Evolutionary conservation across 1,139 yeast species (phyloP), one percentile per base, ranked within the genome.

Genomic region (Candida buenavistaensis): DNA sequence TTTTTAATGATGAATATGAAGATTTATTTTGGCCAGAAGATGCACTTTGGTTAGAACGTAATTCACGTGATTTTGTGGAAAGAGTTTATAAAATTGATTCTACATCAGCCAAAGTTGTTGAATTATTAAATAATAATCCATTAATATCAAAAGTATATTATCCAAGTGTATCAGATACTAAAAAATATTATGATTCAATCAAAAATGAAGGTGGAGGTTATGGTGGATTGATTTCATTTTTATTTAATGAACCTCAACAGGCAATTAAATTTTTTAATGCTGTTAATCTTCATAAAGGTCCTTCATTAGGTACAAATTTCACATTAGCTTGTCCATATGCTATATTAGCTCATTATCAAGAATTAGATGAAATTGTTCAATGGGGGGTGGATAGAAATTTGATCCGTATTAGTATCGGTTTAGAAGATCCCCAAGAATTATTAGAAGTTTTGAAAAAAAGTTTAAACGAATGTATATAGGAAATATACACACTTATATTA

Each of bases 301-400:
- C 97, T 3, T 85, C 95, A 12, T 71, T 92, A 47, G 97, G 97
- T 4, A 89, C 97, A 1, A 92, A 88, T 58, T 88, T 89, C 64
- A 88, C 97, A 0, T 68, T 90, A 50, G 90, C 88, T 4, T 88
- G 95, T 53, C 97, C 97, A 6, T 92, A 92, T 59, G 77, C 96
- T 3, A 76, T 92, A 31, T 70, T 92, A 42, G 97, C 97, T 0
- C 97, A 92, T 58, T 90, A 80, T 55, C 72, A 68, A 32, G 97
- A 90, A 55, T 64, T 89, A 40, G 95, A 87, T 41, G 90, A 83
- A 56, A 82, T 86, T 15, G 86, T 75, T 38, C 68, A 80, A 49
- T 89, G 87, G 80, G 97, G 95, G 3, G 89, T 92, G 19, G 96
- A 87, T 52, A 66, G 82, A 44, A 75, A 83, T 50, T 66, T 92